phyloP scores from a whole-genome alignment of 805 yeast genomes.

The Hagleromyces aurorensis region DNA sequence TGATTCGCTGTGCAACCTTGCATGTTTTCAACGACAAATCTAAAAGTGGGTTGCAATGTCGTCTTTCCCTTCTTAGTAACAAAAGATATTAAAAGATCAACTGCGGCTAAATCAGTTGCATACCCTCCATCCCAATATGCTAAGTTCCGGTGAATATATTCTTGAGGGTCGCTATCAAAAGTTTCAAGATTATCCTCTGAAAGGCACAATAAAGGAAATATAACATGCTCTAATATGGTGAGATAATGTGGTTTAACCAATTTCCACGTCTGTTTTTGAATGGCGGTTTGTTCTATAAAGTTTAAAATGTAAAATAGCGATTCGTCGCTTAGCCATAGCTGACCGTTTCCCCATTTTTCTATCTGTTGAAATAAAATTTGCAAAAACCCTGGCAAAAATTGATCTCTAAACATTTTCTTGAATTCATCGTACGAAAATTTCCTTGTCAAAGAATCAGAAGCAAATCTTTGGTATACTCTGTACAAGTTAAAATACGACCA shows the following conservation, averaged over 20 bases:
- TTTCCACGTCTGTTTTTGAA: constrained; percentile 56
- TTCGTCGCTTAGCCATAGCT: constrained; percentile 62
- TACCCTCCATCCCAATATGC: constrained; percentile 54
- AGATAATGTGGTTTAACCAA: constrained; percentile 58
- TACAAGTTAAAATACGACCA: constrained; percentile 81
- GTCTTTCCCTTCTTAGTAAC: constrained; percentile 57
- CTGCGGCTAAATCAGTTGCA: constrained; percentile 75
- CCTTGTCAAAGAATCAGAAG: constrained; percentile 38
- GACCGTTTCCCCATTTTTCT: constrained; percentile 61
- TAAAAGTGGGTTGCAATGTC: constrained; percentile 52
- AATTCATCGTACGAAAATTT: constrained; percentile 57
- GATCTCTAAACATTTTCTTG: constrained; percentile 42
- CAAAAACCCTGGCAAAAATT: constrained; percentile 68
- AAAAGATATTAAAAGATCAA: constrained; percentile 62
- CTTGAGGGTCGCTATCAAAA: constrained; percentile 83
- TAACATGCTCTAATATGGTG: constrained; percentile 57
- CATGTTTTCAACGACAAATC: constrained; percentile 49
- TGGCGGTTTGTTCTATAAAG: constrained; percentile 55
- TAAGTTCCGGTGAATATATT: constrained; percentile 68
- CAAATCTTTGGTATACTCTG: constrained; percentile 66
- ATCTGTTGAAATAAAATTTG: constrained; percentile 56
- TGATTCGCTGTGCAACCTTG: constrained; percentile 17
- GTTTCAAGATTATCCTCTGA: constrained; percentile 57
- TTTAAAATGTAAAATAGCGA: constrained; percentile 56
- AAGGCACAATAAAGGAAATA: constrained; percentile 71